A percentile compares a stretch with the other conserved stretches of the same genome.
Evolutionary conservation across 805 yeast genomes (phyloP).

Genomic region (Kazachstania martiniae): DNA sequence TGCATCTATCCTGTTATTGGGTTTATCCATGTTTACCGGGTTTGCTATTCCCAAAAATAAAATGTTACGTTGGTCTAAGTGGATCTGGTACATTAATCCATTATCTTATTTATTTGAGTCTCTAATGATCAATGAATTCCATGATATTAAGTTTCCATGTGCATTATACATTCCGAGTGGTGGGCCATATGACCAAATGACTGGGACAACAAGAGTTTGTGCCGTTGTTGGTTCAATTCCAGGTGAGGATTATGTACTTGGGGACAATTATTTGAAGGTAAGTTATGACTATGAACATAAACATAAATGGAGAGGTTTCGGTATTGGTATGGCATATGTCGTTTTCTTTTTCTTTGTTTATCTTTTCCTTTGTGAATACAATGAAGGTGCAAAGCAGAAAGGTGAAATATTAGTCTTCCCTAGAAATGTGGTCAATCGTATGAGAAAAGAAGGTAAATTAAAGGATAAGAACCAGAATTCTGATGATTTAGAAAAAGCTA

Average conservation of each 20-base stretch:
- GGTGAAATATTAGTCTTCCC: slow-evolving; percentile 63
- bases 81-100: slow-evolving; percentile 55
- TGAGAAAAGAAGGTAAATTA: slow-evolving; percentile 31
- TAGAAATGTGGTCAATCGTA: slow-evolving; percentile 34
- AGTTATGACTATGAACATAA: slow-evolving; percentile 35
- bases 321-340: slow-evolving; percentile 47
- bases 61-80: slow-evolving; percentile 55
- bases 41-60: slow-evolving; percentile 46
- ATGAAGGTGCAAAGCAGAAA: slow-evolving; percentile 53
- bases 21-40: slow-evolving; percentile 43
- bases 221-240: slow-evolving; percentile 44
- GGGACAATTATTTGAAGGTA: slow-evolving; percentile 36
- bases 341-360: slow-evolving; percentile 46
- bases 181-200: slow-evolving; percentile 30
- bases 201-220: slow-evolving; percentile 38
- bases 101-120: slow-evolving; percentile 49
- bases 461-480: slow-evolving; percentile 12
- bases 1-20: slow-evolving; percentile 39
- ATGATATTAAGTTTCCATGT: slow-evolving; percentile 36
- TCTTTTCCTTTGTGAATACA: slow-evolving; percentile 43
- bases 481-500: slow-evolving; percentile 18
- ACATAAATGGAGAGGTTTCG: slow-evolving; percentile 56
- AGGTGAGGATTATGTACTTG: slow-evolving; percentile 41
- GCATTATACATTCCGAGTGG: slow-evolving; percentile 40
- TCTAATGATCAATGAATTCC: slow-evolving; percentile 47